These are phyloP conservation scores for Diaporthe capsici DNA, from an alignment of 2,329 filamentous ascomycete genomes.

Conservation along the genomic window DNA sequence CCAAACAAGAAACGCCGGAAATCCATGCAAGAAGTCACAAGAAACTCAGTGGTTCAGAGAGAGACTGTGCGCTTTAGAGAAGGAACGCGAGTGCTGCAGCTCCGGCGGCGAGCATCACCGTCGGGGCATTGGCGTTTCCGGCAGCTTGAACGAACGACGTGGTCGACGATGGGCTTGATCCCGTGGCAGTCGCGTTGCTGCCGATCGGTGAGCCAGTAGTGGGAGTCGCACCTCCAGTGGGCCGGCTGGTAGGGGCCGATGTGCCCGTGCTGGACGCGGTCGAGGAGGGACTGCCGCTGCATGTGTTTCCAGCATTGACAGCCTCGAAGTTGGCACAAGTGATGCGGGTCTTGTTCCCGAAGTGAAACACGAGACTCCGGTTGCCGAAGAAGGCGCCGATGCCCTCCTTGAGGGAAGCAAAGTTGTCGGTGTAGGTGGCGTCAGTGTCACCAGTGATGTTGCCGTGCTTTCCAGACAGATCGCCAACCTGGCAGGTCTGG, in stretches of 20 bases:
- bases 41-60: neutral
- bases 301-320: slow-evolving; percentile 43
- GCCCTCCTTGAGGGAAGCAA: slow-evolving; percentile 66
- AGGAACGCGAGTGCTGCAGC: slow-evolving; percentile 36
- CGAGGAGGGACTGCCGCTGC: slow-evolving; percentile 19
- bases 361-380: slow-evolving; percentile 75
- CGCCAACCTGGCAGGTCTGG: slow-evolving; percentile 80
- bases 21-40: neutral
- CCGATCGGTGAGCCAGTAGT: slow-evolving; percentile 16
- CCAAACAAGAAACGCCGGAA: slow-evolving; percentile 18
- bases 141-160: slow-evolving; percentile 15
- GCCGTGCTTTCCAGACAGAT: slow-evolving; percentile 82
- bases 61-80: neutral
- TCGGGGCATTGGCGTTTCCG: slow-evolving; percentile 33
- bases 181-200: slow-evolving; percentile 19
- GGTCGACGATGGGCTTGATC: slow-evolving; percentile 16
- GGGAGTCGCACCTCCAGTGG: slow-evolving; percentile 4
- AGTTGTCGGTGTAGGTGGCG: slow-evolving; percentile 68
- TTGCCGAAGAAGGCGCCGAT: slow-evolving; percentile 74
- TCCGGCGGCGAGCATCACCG: slow-evolving; percentile 23
- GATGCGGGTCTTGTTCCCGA: slow-evolving; percentile 73
- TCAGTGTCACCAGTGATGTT: slow-evolving; percentile 67
- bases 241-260: neutral
- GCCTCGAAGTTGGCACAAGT: slow-evolving; percentile 73
- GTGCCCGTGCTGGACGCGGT: slow-evolving; percentile 15